Evolutionary conservation across 192 early-diverging fungal species (phyloP).

Genomic region (Coemansia asiatica): DNA sequence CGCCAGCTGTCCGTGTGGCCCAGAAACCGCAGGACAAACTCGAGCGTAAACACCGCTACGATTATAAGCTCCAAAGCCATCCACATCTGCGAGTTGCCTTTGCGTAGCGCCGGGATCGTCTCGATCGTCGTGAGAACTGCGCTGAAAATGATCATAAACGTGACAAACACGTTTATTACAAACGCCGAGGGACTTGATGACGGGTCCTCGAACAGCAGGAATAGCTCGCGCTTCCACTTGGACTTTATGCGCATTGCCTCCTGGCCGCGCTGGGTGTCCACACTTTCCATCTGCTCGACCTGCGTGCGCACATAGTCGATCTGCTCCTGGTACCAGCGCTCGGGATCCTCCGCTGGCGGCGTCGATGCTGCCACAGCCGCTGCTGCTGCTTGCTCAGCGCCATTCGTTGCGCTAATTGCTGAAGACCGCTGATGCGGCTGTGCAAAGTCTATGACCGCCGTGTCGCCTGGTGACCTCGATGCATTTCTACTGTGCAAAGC

Average conservation of each 20-base stretch:
- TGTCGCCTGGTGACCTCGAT: constrained; percentile 18
- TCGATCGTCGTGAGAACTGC: constrained; percentile 75
- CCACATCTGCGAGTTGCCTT: constrained; percentile 55
- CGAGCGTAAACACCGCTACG: constrained; percentile 73
- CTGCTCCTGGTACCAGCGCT: constrained; percentile 53
- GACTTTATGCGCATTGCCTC: constrained; percentile 43
- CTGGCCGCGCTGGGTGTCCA: constrained; percentile 44
- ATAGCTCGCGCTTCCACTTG: constrained; percentile 64
- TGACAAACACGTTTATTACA: constrained; percentile 69
- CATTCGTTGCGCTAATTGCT: not conserved
- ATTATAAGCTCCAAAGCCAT: constrained; percentile 68
- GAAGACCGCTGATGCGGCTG: not conserved
- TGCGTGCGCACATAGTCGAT: constrained; percentile 55
- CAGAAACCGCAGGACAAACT: constrained; percentile 67
- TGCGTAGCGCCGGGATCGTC: constrained; percentile 73
- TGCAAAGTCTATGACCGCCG: constrained; percentile 10
- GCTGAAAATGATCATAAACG: constrained; percentile 70
- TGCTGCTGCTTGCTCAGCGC: constrained; percentile 10
- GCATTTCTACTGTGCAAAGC: not conserved
- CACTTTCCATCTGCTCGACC: constrained; percentile 52
- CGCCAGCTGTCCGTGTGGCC: constrained; percentile 71
- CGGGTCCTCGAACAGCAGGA: constrained; percentile 74
- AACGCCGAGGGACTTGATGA: constrained; percentile 72
- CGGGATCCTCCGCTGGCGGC: constrained; percentile 31
- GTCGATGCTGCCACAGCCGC: constrained; percentile 24